phyloP scores from a whole-genome alignment of 257 asterid genomes.

The Nicotiana undulata region DNA sequence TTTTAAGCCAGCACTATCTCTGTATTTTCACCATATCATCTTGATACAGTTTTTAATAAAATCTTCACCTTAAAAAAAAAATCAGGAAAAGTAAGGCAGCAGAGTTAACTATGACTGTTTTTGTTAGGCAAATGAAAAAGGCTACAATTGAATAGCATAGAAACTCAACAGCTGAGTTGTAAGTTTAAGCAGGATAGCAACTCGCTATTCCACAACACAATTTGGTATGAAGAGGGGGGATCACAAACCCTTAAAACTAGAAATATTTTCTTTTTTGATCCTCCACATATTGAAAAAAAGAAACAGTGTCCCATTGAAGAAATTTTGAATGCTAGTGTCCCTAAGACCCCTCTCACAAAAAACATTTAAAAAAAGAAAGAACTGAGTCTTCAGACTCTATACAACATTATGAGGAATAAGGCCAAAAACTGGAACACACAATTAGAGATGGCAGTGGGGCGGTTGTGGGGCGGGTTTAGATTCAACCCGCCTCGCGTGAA shows the following conservation, averaged over 20 bases:
- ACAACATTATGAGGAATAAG: background rate
- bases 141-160: background rate
- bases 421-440: background rate
- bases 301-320: background rate
- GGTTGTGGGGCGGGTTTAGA: no score
- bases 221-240: background rate
- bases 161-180: background rate
- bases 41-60: no score
- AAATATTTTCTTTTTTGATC: background rate
- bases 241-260: background rate
- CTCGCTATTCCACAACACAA: background rate
- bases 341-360: background rate
- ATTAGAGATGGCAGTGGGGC: background rate
- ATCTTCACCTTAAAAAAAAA: no score
- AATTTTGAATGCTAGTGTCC: background rate
- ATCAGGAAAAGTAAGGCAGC: background rate
- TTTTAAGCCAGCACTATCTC: no score
- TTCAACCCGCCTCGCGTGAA: no score
- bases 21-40: no score
- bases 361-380: background rate
- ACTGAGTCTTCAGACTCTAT: background rate
- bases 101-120: background rate
- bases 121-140: background rate
- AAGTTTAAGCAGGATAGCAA: background rate
- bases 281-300: background rate